Percentiles rank a stretch among this genome's conserved stretches.
phyloP scores from a whole-genome alignment of 148 eudicot species.

The Euryodendron excelsum region DNA sequence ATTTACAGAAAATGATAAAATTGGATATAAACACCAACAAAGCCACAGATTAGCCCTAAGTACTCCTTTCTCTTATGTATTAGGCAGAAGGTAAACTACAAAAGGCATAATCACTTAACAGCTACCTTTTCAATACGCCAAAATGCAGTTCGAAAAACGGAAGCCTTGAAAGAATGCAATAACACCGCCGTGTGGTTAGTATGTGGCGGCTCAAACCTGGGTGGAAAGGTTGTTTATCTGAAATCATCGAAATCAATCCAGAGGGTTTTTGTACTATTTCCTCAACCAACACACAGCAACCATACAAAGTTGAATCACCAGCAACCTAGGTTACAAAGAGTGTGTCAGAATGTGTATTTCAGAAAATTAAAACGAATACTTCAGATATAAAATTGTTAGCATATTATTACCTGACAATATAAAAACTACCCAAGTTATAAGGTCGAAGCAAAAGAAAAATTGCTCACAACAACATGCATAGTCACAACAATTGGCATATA shows the following conservation, averaged over 20 bases:
- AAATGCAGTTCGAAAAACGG: conserved; percentile 93
- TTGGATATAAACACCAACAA: not conserved
- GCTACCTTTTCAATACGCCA: conserved; percentile 83
- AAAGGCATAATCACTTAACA: not conserved
- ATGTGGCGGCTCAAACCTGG: conserved; percentile 66
- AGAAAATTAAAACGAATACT: not conserved
- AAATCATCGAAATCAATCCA: conserved; percentile 68
- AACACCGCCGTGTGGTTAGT: conserved; percentile 86
- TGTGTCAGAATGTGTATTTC: conserved; percentile 15
- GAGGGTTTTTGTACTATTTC: conserved; percentile 85
- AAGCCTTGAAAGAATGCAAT: conserved; percentile 88
- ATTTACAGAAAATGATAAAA: not conserved
- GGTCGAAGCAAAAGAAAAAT: not conserved
- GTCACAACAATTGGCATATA: not conserved
- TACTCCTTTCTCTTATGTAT: not conserved
- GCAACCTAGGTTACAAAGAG: conserved; percentile 54
- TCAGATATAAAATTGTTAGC: not conserved
- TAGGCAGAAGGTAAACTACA: not conserved
- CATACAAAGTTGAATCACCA: conserved; percentile 85
- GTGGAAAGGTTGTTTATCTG: conserved; percentile 51
- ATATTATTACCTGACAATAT: not conserved
- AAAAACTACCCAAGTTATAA: not conserved
- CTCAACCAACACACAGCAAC: conserved; percentile 89
- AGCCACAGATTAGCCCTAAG: not conserved
- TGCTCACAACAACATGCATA: not conserved